Percentiles rank a stretch among this genome's conserved stretches.
Conservation (phyloP, 345 rosid species). For the Geranium rotundifolium region DNA sequence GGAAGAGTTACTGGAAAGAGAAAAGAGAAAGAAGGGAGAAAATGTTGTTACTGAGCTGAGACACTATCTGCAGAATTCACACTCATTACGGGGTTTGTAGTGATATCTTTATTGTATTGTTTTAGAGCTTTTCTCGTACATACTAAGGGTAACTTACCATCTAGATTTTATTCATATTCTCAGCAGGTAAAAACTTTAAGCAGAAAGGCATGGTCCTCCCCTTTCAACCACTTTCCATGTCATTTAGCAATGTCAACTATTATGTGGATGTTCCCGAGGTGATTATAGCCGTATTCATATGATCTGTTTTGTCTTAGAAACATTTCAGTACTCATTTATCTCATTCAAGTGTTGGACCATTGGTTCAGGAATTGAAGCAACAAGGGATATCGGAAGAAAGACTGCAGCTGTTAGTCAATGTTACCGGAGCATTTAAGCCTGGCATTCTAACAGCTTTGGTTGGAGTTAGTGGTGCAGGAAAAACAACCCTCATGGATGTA, state of each 20-base stretch:
- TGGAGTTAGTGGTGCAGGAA: constrained; percentile 98
- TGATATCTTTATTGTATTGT: not conserved
- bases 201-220: constrained; percentile 99
- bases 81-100: constrained; percentile 51
- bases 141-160: not conserved
- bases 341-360: constrained; percentile 9
- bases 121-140: no score
- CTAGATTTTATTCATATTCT: constrained; percentile 4
- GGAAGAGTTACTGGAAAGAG: constrained; percentile 82
- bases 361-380: constrained; percentile 76
- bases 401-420: constrained; percentile 72
- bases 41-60: constrained; percentile 62
- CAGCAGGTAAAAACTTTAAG: constrained; percentile 76
- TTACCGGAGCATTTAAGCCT: constrained; percentile 93
- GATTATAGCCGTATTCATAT: constrained; percentile 9
- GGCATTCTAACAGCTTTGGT: constrained; percentile 90
- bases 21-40: constrained; percentile 70
- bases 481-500: constrained; percentile 99
- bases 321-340: constrained; percentile 7
- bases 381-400: constrained; percentile 76
- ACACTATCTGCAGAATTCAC: constrained; percentile 69
- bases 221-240: constrained; percentile 85
- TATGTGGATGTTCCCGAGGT: constrained; percentile 87
- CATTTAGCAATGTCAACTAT: constrained; percentile 82
- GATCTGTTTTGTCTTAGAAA: constrained; percentile 6